phyloP scores from a whole-genome alignment of 257 asterid genomes.

The Verbascum thapsus region DNA sequence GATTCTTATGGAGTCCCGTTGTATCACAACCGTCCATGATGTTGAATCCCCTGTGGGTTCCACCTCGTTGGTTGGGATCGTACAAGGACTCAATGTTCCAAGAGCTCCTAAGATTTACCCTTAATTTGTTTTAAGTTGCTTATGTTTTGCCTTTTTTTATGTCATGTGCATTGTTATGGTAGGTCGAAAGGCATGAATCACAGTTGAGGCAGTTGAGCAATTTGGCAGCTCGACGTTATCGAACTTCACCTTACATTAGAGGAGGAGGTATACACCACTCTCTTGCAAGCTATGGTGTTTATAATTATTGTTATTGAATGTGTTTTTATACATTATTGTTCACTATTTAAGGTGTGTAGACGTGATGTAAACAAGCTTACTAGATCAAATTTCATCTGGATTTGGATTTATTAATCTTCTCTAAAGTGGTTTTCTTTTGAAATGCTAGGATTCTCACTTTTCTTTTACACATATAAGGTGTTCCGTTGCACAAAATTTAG shows the following conservation, averaged over 20 bases:
- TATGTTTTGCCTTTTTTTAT: neutral
- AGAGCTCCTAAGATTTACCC: too few relatives aligned
- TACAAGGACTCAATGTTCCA: too few relatives aligned
- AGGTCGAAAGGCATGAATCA: slow-evolving; percentile 65
- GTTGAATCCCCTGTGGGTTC: too few relatives aligned
- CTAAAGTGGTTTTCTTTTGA: neutral
- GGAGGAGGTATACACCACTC: slow-evolving; percentile 42
- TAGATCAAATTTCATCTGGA: neutral
- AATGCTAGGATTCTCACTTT: slow-evolving; percentile 8
- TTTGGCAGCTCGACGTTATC: slow-evolving; percentile 46
- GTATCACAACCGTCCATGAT: too few relatives aligned
- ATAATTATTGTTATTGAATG: neutral
- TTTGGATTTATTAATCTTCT: neutral
- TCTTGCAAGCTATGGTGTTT: slow-evolving; percentile 1
- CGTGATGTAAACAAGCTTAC: neutral
- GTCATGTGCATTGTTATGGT: slow-evolving; percentile 23
- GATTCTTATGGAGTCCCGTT: too few relatives aligned
- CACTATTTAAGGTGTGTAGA: neutral
- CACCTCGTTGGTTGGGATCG: too few relatives aligned
- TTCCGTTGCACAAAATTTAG: neutral
- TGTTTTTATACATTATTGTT: slow-evolving; percentile 16
- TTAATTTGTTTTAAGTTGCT: neutral
- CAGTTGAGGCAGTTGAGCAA: slow-evolving; percentile 65
- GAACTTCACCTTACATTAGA: slow-evolving; percentile 41
- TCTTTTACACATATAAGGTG: neutral